Evolutionary conservation across 345 rosid genomes (phyloP), one percentile per base, ranked within the genome.

Genomic region (Raphanus raphanistrum): DNA sequence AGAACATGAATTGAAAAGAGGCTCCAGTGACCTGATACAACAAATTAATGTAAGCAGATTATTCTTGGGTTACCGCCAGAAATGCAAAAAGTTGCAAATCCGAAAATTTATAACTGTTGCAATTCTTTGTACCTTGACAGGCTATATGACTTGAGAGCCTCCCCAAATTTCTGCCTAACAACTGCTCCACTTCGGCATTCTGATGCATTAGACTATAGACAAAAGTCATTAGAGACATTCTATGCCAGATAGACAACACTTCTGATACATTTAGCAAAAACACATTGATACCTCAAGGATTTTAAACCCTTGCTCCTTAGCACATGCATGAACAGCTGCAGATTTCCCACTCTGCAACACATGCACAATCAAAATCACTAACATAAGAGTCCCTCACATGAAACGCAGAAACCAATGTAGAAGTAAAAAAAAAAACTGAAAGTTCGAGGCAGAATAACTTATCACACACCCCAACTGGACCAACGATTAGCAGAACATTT

Each of bases 291-390:
- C 99, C 98, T 95, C 99, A 48, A 92, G 83, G 73, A 95, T 83
- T 90, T 88, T 85, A 67, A 87, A 95, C 36, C 94, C 97, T 73
- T 91, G 91, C 80, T 92, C 99, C 84, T 84, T 87, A 2, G 98
- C 99, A 79, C 99, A 95, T 72, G 99, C 97, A 60, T 84, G 87
- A 68, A 95, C 76, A 72, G 96, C 96, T 26, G 98, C 93, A 74
- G 98, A 91, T 77, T 95, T 95, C 82, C 99, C 98, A 84, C 99
- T 86, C 98, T 95, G 93, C 81, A 84, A 71, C n/a, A n/a, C n/a
- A n/a, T n/a, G n/a, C n/a, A n/a, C n/a, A n/a, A 74, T 10, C 31
- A 65, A 17, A 63, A 31, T 52, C 62, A 68, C n/a, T 70, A 60
- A 72, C 71, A 81, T 76, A 21, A 70, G 65, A 29, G 32, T 50